Percentiles rank a stretch among this genome's conserved stretches.
Conservation (phyloP, 495 filamentous ascomycete species). For the Neurospora sp. region DNA sequence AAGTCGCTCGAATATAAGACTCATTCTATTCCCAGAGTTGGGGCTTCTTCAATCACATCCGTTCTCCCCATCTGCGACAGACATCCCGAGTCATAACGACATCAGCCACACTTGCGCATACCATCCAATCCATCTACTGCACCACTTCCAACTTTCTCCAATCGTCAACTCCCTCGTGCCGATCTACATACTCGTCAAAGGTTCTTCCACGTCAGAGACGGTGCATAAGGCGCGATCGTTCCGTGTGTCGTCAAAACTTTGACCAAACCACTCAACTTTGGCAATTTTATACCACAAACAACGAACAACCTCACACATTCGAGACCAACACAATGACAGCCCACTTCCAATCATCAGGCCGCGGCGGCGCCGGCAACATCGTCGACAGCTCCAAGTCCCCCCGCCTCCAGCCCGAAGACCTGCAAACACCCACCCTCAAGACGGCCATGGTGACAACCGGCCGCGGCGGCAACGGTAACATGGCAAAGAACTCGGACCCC, state of each 20-base stretch:
- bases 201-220: background rate
- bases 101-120: background rate
- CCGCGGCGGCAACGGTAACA: constrained; percentile 57
- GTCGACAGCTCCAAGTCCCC: constrained; percentile 43
- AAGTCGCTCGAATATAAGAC: background rate
- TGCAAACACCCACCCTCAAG: constrained; percentile 78
- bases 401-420: constrained; percentile 43
- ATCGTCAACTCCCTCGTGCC: background rate
- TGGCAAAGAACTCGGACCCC: constrained; percentile 57
- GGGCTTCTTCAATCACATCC: background rate
- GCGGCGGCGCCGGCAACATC: constrained; percentile 66
- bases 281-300: background rate
- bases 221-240: background rate
- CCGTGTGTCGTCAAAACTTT: background rate
- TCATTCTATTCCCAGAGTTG: background rate
- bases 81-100: background rate
- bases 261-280: background rate
- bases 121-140: too few species aligned
- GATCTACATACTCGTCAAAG: background rate
- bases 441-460: constrained; percentile 72
- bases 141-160: background rate
- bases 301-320: background rate
- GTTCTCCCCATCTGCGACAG: background rate
- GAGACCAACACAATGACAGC: constrained; percentile 18
- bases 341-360: constrained; percentile 35